These are phyloP conservation scores for Vicia sativa DNA, from an alignment of 306 rosid genomes.

Conservation along the genomic window DNA sequence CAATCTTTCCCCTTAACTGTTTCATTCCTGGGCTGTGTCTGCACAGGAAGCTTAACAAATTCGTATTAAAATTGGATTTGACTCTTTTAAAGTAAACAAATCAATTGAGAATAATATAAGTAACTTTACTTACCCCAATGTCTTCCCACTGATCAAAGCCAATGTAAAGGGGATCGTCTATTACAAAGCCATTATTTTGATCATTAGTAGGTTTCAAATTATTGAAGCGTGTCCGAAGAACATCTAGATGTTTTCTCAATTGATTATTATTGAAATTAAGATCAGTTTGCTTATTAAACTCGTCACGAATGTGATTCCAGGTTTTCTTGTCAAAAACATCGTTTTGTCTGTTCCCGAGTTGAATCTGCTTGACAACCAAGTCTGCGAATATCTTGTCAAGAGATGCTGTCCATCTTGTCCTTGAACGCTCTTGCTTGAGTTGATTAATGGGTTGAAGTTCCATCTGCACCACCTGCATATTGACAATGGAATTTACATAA, in stretches of 20 bases:
- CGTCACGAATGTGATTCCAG: constrained; percentile 80
- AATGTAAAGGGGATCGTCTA: constrained; percentile 69
- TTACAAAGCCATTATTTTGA: constrained; percentile 63
- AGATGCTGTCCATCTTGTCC: constrained; percentile 92
- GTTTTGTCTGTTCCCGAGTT: constrained; percentile 76
- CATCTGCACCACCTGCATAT: constrained; percentile 51
- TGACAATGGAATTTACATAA: too few relatives aligned
- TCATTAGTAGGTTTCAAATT: constrained; percentile 68
- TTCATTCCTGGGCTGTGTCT: constrained; percentile 70
- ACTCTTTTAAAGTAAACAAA: neutral
- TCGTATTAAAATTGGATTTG: constrained; percentile 13
- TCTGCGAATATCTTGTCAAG: constrained; percentile 90
- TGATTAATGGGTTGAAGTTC: constrained; percentile 57
- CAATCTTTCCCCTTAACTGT: constrained; percentile 66
- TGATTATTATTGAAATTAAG: constrained; percentile 90
- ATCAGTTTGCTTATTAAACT: constrained; percentile 71
- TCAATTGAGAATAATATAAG: constrained; percentile 1
- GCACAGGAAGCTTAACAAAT: constrained; percentile 34
- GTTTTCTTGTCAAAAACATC: constrained; percentile 85
- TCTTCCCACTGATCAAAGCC: constrained; percentile 81
- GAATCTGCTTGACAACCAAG: constrained; percentile 82
- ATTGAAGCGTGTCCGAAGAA: constrained; percentile 77
- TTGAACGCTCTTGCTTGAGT: constrained; percentile 79
- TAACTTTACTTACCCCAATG: constrained; percentile 57
- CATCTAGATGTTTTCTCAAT: constrained; percentile 89